phyloP scores from a whole-genome alignment of 1,139 yeast species.

The Debaryomycetaceae sp. region DNA sequence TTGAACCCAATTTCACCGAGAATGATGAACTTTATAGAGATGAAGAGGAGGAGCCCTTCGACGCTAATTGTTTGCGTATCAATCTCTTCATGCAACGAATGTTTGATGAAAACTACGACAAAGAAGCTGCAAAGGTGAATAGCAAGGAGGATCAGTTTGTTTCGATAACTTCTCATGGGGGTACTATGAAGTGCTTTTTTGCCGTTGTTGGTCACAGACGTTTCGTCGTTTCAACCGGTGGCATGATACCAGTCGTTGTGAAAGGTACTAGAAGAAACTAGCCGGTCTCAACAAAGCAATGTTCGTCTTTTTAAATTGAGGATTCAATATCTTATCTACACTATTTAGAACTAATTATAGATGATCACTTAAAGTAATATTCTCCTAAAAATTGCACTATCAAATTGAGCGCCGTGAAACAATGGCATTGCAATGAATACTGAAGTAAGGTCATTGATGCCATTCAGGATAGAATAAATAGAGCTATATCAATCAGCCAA shows the following conservation, averaged over 20 bases:
- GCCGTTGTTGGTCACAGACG: slow-evolving; percentile 56
- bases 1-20: slow-evolving; percentile 44
- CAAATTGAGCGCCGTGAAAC: no score
- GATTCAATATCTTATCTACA: background rate
- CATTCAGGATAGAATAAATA: no score
- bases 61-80: slow-evolving; percentile 50
- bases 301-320: background rate
- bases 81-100: slow-evolving; percentile 47
- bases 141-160: slow-evolving; percentile 27
- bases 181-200: slow-evolving; percentile 55
- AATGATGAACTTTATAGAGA: slow-evolving; percentile 43
- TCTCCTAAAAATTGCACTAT: background rate
- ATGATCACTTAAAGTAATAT: background rate
- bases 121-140: slow-evolving; percentile 11
- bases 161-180: slow-evolving; percentile 62
- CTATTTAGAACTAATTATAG: background rate
- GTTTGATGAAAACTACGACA: slow-evolving; percentile 35
- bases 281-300: background rate
- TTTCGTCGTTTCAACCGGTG: slow-evolving; percentile 61
- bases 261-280: slow-evolving; percentile 22
- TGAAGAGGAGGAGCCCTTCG: slow-evolving; percentile 23
- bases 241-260: slow-evolving; percentile 62
- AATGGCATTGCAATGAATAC: no score
- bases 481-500: no score
- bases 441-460: no score